Conservation (phyloP, 164 flowering plant species). For the Umbellularia californica region DNA sequence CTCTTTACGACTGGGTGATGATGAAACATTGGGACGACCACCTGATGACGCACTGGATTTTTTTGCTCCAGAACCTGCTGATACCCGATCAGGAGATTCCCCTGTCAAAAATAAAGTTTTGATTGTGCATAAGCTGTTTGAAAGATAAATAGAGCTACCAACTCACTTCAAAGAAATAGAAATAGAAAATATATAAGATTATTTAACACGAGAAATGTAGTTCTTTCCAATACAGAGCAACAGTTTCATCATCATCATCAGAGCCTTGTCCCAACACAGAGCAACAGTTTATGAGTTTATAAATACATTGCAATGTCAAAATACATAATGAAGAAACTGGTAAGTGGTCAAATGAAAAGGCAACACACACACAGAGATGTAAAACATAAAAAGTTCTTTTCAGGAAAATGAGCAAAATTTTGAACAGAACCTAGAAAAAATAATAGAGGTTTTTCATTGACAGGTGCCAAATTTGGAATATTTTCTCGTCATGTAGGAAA, state of each 20-base stretch:
- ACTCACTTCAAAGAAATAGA: background rate
- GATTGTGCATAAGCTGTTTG: background rate
- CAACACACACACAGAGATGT: too few relatives aligned
- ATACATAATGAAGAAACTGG: background rate
- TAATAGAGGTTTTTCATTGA: too few relatives aligned
- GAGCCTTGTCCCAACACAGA: background rate
- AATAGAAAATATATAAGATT: background rate
- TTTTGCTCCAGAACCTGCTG: constrained; percentile 71
- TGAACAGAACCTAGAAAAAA: too few relatives aligned
- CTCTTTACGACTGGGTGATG: constrained; percentile 47
- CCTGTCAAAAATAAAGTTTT: constrained; percentile 33
- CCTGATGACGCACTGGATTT: constrained; percentile 65
- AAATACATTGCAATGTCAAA: background rate
- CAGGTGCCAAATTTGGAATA: too few relatives aligned
- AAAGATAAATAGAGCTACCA: background rate
- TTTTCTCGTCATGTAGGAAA: too few relatives aligned
- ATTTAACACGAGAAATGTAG: background rate
- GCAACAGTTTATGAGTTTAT: background rate
- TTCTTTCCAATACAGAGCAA: background rate
- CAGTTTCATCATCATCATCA: background rate
- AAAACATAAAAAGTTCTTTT: too few relatives aligned
- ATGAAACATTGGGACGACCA: constrained; percentile 27
- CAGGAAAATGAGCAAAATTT: too few relatives aligned
- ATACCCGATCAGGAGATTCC: constrained; percentile 63
- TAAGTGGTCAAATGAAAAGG: too few relatives aligned